Base-by-base conservation (phyloP, 208 protist genomes). In the Acanthamoeba royreba region DNA sequence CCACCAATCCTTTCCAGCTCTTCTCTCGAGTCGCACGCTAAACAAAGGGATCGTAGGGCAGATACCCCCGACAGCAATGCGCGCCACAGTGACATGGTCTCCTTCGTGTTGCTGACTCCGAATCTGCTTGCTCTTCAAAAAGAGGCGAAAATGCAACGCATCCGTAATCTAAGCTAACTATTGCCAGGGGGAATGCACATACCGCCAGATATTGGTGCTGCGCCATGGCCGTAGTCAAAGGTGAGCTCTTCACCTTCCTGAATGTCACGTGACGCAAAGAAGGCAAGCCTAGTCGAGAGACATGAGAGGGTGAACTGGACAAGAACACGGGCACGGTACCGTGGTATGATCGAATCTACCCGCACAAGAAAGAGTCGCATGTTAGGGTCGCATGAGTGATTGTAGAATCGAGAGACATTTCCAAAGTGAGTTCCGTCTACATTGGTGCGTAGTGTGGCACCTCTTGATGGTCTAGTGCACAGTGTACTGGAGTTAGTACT, bases 321-420 rank as follows among this genome's bases (percentile, higher is more conserved):
- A 74, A 35, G 35, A 35, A 77, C 63, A 77, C n/a, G 5, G 0
- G 19, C 0, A 77, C 35, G 13, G 7, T 42, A 83, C 72, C 72
- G 72, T 0, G 72, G 81, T 4, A 89, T 45, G n/a, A 89, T 28
- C 47, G 81, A 92, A 1, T 33, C 45, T 15, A 79, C n/a, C 25
- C 58, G 66, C 5, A 92, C 88, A 45, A 83, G 58, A 85, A 92
- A 81, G 15, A 92, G 42, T 25, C 11, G 2, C 43, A 92, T 11
- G 66, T 92, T 92, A 31, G 88, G 88, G 0, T n/a, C 38, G 61
- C 88, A 92, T n/a, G 88, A 92, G 42, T 92, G 88, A 33, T 92
- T 92, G 88, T 81, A 79, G 46, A 92, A 92, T 1, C 88, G 88
- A 4, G 58, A 38, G 9, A 79, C 88, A 35, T 92, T 92, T 19